These are phyloP conservation scores for Mangifera indica DNA, from an alignment of 345 rosid genomes.

Conservation along the genomic window DNA sequence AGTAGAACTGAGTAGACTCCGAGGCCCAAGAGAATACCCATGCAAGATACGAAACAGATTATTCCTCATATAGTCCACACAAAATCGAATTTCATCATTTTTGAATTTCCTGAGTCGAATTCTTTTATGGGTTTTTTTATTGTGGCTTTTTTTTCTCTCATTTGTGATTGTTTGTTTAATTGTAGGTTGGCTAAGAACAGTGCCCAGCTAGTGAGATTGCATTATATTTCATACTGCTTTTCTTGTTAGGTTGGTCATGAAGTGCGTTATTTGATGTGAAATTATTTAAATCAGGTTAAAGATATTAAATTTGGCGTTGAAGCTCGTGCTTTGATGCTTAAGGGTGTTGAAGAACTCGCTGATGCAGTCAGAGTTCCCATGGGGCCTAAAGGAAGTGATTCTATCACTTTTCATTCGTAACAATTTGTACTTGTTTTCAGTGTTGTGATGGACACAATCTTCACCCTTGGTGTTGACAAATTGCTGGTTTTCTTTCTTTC, in stretches of 20 bases:
- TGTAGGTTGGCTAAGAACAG: slow-evolving; percentile 32
- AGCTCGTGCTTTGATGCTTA: slow-evolving; percentile 68
- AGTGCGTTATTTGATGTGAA: not conserved
- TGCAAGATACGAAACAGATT: no score
- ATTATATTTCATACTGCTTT: not conserved
- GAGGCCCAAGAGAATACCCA: no score
- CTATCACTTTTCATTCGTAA: not conserved
- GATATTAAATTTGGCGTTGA: slow-evolving; percentile 63
- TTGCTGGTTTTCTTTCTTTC: not conserved
- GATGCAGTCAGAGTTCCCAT: slow-evolving; percentile 68
- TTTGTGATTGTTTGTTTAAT: not conserved
- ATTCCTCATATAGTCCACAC: not conserved
- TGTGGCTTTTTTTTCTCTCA: not conserved
- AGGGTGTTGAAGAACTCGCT: slow-evolving; percentile 66
- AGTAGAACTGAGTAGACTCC: no score
- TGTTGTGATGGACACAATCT: not conserved
- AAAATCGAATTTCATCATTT: not conserved
- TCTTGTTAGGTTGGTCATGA: not conserved
- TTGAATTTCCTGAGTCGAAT: not conserved
- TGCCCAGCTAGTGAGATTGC: slow-evolving; percentile 24
- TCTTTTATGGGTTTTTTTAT: not conserved
- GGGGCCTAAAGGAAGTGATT: slow-evolving; percentile 61
- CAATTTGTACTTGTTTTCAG: not conserved
- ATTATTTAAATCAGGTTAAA: slow-evolving; percentile 38
- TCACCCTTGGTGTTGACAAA: not conserved